A percentile compares a stretch with the other conserved stretches of the same genome.
phyloP scores from a whole-genome alignment of 257 asterid species.

The Eustoma russellianum region DNA sequence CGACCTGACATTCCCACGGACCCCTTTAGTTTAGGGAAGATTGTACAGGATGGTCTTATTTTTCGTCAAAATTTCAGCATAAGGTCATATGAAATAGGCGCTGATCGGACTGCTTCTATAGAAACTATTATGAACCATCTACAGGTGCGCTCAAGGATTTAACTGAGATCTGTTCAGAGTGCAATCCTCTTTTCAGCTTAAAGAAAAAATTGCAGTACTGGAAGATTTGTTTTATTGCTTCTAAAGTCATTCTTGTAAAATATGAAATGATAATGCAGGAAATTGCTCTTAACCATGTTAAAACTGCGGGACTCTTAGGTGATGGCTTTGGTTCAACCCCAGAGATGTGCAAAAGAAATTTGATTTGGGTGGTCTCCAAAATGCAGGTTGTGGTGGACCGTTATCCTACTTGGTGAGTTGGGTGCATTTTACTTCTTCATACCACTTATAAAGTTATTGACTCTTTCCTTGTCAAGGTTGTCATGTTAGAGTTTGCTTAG shows the following conservation, averaged over 20 bases:
- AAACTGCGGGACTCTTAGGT: slow-evolving; percentile 71
- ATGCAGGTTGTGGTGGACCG: slow-evolving; percentile 88
- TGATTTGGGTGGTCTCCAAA: slow-evolving; percentile 93
- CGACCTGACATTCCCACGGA: slow-evolving; percentile 69
- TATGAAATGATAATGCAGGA: slow-evolving; percentile 37
- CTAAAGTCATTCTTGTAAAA: slow-evolving; percentile 6
- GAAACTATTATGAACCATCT: slow-evolving; percentile 93
- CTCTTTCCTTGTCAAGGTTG: too few relatives aligned
- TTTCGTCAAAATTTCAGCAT: slow-evolving; percentile 90
- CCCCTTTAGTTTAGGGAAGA: slow-evolving; percentile 75
- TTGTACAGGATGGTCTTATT: slow-evolving; percentile 70
- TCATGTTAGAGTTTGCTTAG: too few relatives aligned
- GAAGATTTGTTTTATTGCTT: background rate
- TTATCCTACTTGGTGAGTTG: slow-evolving; percentile 90
- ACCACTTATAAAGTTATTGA: too few relatives aligned
- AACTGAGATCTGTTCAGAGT: slow-evolving; percentile 1
- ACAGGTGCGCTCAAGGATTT: slow-evolving; percentile 41
- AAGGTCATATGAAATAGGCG: slow-evolving; percentile 93
- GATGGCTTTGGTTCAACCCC: slow-evolving; percentile 99
- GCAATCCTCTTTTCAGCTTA: background rate
- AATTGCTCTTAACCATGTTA: slow-evolving; percentile 93
- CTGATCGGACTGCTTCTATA: slow-evolving; percentile 88
- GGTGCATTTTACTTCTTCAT: too few relatives aligned
- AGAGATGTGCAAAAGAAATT: slow-evolving; percentile 82
- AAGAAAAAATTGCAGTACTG: background rate